Conservation (phyloP, 306 rosid species). For the Cicer pinnatifidum region DNA sequence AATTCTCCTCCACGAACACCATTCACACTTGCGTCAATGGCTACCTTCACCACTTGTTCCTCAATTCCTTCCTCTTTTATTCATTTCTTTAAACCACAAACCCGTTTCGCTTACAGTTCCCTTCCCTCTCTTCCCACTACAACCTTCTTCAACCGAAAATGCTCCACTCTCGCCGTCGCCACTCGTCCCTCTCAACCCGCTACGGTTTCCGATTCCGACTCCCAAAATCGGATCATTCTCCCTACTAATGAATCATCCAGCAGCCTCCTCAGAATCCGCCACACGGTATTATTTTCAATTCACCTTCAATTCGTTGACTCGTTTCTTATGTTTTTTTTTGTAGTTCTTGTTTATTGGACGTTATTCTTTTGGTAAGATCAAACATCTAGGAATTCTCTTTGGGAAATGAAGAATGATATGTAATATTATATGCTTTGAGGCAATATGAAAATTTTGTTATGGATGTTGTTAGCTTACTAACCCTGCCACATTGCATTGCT, state of each 20-base stretch:
- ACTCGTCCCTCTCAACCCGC: constrained; percentile 55
- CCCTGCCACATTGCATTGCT: constrained; percentile 8
- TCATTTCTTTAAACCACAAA: constrained; percentile 46
- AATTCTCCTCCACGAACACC: too few relatives aligned
- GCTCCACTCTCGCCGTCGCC: constrained; percentile 55
- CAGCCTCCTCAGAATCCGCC: constrained; percentile 85
- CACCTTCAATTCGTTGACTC: background rate
- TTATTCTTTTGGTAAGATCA: too few relatives aligned
- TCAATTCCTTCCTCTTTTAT: constrained; percentile 30
- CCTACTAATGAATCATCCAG: constrained; percentile 85
- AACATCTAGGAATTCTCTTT: too few relatives aligned
- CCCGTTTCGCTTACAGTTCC: constrained; percentile 41
- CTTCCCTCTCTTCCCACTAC: constrained; percentile 27
- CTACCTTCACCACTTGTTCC: too few relatives aligned
- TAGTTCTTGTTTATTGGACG: too few relatives aligned
- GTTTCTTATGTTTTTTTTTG: too few relatives aligned
- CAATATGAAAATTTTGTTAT: background rate
- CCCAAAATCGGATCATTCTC: constrained; percentile 54
- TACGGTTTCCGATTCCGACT: constrained; percentile 31
- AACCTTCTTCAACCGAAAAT: constrained; percentile 39
- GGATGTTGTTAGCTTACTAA: background rate
- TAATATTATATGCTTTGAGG: background rate
- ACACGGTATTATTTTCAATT: constrained; percentile 63
- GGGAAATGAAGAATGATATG: background rate
- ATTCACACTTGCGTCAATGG: too few relatives aligned